Evolutionary conservation across 1,284 basidiomycete species (phyloP).

Genomic region (Tetrapyrgos nigripes): DNA sequence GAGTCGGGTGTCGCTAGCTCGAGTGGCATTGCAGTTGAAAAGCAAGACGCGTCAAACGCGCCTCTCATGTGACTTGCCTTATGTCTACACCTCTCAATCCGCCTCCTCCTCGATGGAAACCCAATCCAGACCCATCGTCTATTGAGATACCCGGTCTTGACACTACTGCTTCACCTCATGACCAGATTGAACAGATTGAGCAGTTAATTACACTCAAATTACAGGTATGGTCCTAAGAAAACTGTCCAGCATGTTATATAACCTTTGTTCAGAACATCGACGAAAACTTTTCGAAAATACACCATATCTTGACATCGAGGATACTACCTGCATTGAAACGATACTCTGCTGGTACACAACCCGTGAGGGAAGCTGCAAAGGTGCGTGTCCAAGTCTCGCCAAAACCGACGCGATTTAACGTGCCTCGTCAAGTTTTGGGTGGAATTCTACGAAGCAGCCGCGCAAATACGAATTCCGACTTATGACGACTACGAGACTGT

Average conservation of each 20-base stretch:
- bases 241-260: slow-evolving; percentile 5
- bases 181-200: slow-evolving; percentile 94
- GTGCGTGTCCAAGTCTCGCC: slow-evolving; percentile 43
- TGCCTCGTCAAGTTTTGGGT: slow-evolving; percentile 80
- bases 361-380: slow-evolving; percentile 88
- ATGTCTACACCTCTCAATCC: slow-evolving; percentile 49
- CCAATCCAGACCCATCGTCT: slow-evolving; percentile 63
- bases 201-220: slow-evolving; percentile 92
- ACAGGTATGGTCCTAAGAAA: slow-evolving; percentile 53
- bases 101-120: slow-evolving; percentile 68
- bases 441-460: slow-evolving; percentile 93
- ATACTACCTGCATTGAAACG: slow-evolving; percentile 89
- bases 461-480: slow-evolving; percentile 82
- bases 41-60: too few species aligned
- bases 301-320: slow-evolving; percentile 83
- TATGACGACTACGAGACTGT: slow-evolving; percentile 67
- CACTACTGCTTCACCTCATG: slow-evolving; percentile 73
- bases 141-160: slow-evolving; percentile 81
- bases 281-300: slow-evolving; percentile 91
- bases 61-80: too few species aligned
- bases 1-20: slow-evolving; percentile 64
- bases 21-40: slow-evolving; percentile 6
- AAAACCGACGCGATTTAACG: not conserved
- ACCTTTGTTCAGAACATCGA: slow-evolving; percentile 78
- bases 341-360: slow-evolving; percentile 86